These are phyloP conservation scores for Botryotinia calthae DNA, from an alignment of 2,329 filamentous ascomycete species.

Conservation along the genomic window DNA sequence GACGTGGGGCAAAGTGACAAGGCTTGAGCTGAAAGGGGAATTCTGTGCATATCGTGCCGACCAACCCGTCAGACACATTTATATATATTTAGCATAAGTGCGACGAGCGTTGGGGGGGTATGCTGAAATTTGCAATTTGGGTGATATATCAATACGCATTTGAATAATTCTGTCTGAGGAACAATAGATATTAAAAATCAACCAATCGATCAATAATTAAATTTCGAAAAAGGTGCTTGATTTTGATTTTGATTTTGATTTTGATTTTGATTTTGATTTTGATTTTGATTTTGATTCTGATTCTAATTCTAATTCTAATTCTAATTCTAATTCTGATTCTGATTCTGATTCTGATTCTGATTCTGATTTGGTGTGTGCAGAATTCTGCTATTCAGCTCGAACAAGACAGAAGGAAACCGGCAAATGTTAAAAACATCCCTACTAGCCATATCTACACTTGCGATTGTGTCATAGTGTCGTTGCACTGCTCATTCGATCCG, in stretches of 20 bases:
- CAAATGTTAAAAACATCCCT: background rate
- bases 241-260: background rate
- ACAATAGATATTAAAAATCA: background rate
- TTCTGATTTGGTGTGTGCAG: no score
- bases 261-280: no score
- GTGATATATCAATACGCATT: background rate
- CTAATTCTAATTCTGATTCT: no score
- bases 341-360: no score
- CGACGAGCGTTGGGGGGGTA: no score
- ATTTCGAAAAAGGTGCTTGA: background rate
- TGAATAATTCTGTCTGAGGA: fast-evolving
- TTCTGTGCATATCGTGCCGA: background rate
- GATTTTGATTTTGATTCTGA: no score
- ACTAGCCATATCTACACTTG: background rate
- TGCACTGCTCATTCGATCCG: background rate
- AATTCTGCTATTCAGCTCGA: background rate
- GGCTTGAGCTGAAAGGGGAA: background rate
- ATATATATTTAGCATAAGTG: background rate
- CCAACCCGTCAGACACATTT: background rate
- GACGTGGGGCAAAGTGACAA: background rate
- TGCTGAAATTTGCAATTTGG: no score
- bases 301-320: no score
- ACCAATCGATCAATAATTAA: background rate
- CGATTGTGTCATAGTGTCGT: background rate
- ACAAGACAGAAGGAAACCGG: background rate